Evolutionary conservation across 768 basidiomycete genomes (phyloP).

Genomic region (Goffeauzyma gilvescens): DNA sequence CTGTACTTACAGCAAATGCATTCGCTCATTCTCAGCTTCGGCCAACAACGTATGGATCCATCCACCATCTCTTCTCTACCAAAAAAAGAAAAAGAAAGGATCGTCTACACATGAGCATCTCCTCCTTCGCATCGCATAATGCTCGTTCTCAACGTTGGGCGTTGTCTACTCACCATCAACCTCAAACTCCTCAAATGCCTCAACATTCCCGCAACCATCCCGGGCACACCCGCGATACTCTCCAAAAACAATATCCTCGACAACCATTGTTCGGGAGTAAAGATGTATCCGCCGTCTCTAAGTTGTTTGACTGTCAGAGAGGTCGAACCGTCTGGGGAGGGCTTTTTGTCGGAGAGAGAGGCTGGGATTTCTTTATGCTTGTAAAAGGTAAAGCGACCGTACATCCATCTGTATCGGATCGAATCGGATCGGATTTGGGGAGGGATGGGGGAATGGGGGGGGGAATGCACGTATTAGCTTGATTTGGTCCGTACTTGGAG

Average conservation of each 20-base stretch:
- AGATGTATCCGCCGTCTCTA: constrained; percentile 49
- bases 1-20: constrained; percentile 62
- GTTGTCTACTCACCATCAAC: constrained; percentile 54
- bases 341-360: not conserved
- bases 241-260: constrained; percentile 54
- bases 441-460: no score
- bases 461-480: not conserved
- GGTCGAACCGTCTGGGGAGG: constrained; percentile 21
- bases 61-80: constrained; percentile 40
- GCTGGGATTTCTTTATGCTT: constrained; percentile 45
- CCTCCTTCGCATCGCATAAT: not conserved
- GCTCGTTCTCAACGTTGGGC: not conserved
- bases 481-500: no score
- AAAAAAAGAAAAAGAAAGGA: not conserved
- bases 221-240: constrained; percentile 81
- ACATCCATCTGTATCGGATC: constrained; percentile 45
- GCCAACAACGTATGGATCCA: constrained; percentile 88
- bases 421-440: no score
- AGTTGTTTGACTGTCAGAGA: constrained; percentile 47
- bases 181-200: constrained; percentile 76
- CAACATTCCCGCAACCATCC: constrained; percentile 49
- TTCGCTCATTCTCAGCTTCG: constrained; percentile 92
- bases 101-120: no score
- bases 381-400: constrained; percentile 74
- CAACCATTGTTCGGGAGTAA: constrained; percentile 57